These are phyloP conservation scores for Suhomyces terraborum DNA, from an alignment of 1,139 yeast genomes.

Conservation along the genomic window DNA sequence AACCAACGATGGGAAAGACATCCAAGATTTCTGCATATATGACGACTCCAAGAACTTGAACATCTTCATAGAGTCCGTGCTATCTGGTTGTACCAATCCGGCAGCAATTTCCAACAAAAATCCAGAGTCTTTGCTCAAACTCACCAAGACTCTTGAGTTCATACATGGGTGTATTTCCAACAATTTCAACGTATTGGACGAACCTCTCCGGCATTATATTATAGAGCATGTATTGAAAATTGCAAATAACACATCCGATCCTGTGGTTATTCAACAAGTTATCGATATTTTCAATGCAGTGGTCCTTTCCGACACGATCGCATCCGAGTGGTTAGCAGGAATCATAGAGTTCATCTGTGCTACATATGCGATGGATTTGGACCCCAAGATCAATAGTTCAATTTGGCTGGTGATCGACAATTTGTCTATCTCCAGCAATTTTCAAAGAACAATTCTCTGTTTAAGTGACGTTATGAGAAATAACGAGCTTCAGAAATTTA, in stretches of 20 bases:
- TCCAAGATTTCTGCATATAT: conserved; percentile 58
- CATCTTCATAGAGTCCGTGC: conserved; percentile 28
- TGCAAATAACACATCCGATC: conserved; percentile 46
- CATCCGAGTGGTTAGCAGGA: conserved; percentile 38
- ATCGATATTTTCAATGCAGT: conserved; percentile 50
- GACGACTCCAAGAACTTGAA: conserved; percentile 47
- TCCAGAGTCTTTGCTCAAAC: background rate
- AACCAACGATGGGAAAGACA: conserved; percentile 62
- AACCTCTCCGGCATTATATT: conserved; percentile 35
- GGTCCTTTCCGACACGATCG: conserved; percentile 51
- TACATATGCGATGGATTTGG: conserved; percentile 47
- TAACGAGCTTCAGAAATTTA: conserved; percentile 28
- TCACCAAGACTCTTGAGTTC: conserved; percentile 35
- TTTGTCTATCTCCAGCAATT: conserved; percentile 25
- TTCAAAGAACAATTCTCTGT: conserved; percentile 23
- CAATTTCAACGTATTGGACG: conserved; percentile 50
- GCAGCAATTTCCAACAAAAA: background rate
- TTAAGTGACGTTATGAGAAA: conserved; percentile 30
- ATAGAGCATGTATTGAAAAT: conserved; percentile 40
- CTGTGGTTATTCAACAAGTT: conserved; percentile 40
- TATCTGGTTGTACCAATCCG: background rate
- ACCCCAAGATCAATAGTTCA: conserved; percentile 37
- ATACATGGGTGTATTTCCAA: conserved; percentile 49
- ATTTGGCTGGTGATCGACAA: conserved; percentile 38
- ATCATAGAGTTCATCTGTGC: conserved; percentile 53